Base-by-base conservation (phyloP, 352 stramenopile species). In the Globisporangium ultimum region DNA sequence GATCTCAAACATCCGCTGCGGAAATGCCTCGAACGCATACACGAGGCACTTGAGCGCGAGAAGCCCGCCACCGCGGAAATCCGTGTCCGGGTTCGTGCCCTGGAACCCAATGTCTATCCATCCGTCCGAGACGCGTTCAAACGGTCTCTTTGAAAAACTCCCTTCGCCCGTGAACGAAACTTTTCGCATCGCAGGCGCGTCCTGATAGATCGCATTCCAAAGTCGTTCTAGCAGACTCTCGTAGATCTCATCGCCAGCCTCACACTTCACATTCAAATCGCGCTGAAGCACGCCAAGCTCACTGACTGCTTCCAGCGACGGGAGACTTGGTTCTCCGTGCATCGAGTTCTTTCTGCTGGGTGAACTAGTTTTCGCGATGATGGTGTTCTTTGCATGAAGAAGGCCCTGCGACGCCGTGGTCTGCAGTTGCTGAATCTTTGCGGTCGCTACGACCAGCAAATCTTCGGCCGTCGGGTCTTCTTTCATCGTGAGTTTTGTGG, bases 21-120 rank as follows among this genome's bases (percentile, higher is more conserved):
- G 74, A 54, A 89, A 88, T 20, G 79, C 78, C 60, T 93, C 76
- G 55, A 91, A 93, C 0, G 70, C 80, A 56, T 93, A 93, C 22
- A 93, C 53, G n/a, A 95, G 63, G 60, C 86, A 95, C 68, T 93
- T 91, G 63, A 95, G 77, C 8, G 83, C 84, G 3, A 93, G 62
- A 13, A 89, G 52, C 2, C 84, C 86, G n/a, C 86, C 86, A 38
- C 86, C 86, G 55, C 86, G 69, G 56, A 93, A 95, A 60, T 95
- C 86, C 32, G 84, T 90, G 69, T 93, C 82, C 0, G 86, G 86
- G 58, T 84, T 91, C 14, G 66, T 55, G 5, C 87, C 80, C 47
- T 95, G 86, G 63, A 95, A 93, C 14, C 84, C 86, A 22, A 95
- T 71, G 32, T 71, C 60, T 17, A 93, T 67, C 86, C 86, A 95